Base-by-base conservation (phyloP, 352 stramenopile genomes). In the Phytophthora nicotianae region DNA sequence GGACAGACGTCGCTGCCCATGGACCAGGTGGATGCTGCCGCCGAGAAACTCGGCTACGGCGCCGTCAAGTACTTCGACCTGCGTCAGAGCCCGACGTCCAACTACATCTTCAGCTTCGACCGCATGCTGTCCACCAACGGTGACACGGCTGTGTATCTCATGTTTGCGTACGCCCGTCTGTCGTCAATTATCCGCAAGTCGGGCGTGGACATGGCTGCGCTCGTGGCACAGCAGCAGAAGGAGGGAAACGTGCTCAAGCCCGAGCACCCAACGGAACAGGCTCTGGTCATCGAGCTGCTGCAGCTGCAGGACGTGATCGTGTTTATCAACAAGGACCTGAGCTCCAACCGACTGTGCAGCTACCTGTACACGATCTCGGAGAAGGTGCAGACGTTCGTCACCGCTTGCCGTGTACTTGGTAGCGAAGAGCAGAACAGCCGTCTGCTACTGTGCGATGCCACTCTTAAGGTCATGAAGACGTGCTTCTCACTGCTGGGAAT, bases 41-140 rank as follows among this genome's bases (percentile, higher is more conserved):
- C 97, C 8, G 90, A 97, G 61, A 94, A 96, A 54, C 93, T 99
- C 58, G 98, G 98, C 51, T 99, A 99, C 72, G 97, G 97, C 50
- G 98, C 97, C 13, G 97, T 99, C 54, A 99, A 99, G 86, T 99
- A 99, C 84, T 99, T 99, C 79, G 98, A 99, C 76, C 83, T 99
- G 58, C 92, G 96, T 53, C 92, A 99, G 70, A 98, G 98, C 68
- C 97, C 97, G 13, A 97, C 94, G 37, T 98, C 95, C 56, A 98
- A 99, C 73, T 99, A 99, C 83, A 90, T 97, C 51, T 99, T 99
- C 75, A 98, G 89, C 62, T 99, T 99, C 70, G 98, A 99, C 85
- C 87, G 93, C 62, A 99, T 99, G 98, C 89, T 99, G 33, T 97
- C 98, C 71, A 98, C 96, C 4, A 98, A 98, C 65, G 98, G 98